Evolutionary conservation across 2,329 filamentous ascomycete species (phyloP), one percentile per base, ranked within the genome.

Genomic region (Chrysoporthe deuterocubensis): DNA sequence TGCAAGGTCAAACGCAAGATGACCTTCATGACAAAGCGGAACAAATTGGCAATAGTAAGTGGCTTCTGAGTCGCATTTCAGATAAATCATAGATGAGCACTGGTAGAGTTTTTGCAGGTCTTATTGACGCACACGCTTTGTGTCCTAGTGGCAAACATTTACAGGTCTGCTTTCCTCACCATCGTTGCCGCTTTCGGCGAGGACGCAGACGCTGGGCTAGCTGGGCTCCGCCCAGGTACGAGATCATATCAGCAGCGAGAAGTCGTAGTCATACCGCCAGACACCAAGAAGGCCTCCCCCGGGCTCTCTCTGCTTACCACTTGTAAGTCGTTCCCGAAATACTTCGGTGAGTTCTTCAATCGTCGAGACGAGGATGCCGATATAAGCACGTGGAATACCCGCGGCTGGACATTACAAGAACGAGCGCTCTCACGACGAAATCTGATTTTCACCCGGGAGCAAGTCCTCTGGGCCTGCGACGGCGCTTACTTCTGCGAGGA

Each of bases 331-430:
- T 32, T 4, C 26, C 50, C 50, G 13, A 54, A 54, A 32, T 54
- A 54, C 3, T 54, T 54, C 7, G 50, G 50, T 6, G 50, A 54
- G 50, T 54, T 54, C 50, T 54, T 54, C 50, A 54, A 54, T 13
- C 50, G 50, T 16, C 50, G 50, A 21, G 43, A 52, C 16, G 34
- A 26, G n/a, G 64, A 65, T 7, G 21, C 48, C 42, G 56, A 60
- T 18, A 37, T 32, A 42, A 58, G 50, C n/a, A n/a, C 34, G 6
- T 65, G 64, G 64, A 65, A 65, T 26, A 54, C 21, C 13, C 37
- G 64, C n/a, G 64, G 64, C 43, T 65, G 64, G 64, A 65, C 64
- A 26, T n/a, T 65, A 6, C 64, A 65, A 21, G 64, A 65, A 34
- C 54, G 64, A 3, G 57, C 54, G 21, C 57, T 65, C 3, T 65